A percentile compares a stretch with the other conserved stretches of the same genome.
Evolutionary conservation across 2,329 filamentous ascomycete species (phyloP).

Genomic region (Nemania diffusa): DNA sequence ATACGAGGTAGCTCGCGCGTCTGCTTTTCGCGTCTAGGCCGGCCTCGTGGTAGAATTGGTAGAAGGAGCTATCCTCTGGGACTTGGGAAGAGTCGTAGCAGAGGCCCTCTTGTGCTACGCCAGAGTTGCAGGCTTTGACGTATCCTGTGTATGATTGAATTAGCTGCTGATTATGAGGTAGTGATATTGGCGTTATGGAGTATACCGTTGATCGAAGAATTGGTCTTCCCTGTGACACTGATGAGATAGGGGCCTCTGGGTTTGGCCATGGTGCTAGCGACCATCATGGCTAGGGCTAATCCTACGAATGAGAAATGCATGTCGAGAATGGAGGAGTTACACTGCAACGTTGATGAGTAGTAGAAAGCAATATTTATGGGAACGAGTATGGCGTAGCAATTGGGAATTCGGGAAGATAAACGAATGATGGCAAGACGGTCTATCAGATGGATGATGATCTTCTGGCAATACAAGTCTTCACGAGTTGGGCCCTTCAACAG

Average conservation of each 20-base stretch:
- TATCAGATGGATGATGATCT: no score
- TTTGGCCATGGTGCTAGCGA: constrained; percentile 28
- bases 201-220: constrained; percentile 41
- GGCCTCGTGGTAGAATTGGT: not conserved
- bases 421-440: not conserved
- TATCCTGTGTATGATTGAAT: constrained; percentile 35
- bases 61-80: not conserved
- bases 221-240: constrained; percentile 40
- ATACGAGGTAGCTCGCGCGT: not conserved
- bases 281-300: constrained; percentile 31
- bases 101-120: constrained; percentile 41
- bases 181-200: not conserved
- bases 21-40: no score
- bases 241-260: constrained; percentile 39
- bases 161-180: not conserved
- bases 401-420: not conserved
- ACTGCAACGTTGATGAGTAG: not conserved
- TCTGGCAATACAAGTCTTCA: not conserved
- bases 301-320: constrained; percentile 24
- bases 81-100: constrained; percentile 36
- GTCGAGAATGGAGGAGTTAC: not conserved
- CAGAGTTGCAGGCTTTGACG: constrained; percentile 40
- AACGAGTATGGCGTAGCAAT: not conserved
- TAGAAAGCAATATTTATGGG: not conserved
- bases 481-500: not conserved